phyloP scores from a whole-genome alignment of 345 rosid species.

The Hibiscus mutabilis region DNA sequence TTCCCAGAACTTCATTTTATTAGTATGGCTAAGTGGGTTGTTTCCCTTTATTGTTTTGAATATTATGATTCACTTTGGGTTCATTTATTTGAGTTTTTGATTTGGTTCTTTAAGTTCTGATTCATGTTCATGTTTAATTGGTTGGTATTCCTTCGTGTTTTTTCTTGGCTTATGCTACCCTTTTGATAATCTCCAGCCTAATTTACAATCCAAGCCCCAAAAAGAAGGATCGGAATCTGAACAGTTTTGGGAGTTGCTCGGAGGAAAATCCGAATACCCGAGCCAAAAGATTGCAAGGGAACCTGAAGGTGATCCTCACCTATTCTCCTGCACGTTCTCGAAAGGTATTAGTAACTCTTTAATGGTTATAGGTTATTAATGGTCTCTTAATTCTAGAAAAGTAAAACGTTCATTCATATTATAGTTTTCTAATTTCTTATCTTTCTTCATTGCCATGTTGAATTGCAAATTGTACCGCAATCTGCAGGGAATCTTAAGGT shows the following conservation, averaged over 20 bases:
- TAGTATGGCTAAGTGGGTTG: neutral
- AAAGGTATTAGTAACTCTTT: slow-evolving; percentile 40
- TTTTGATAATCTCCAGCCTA: slow-evolving; percentile 57
- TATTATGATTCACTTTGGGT: neutral
- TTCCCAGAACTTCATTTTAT: slow-evolving; percentile 6
- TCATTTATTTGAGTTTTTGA: neutral
- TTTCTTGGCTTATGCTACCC: slow-evolving; percentile 1
- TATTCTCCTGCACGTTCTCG: slow-evolving; percentile 72
- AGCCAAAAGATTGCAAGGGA: slow-evolving; percentile 63
- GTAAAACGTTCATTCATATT: neutral
- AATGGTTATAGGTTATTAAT: slow-evolving; percentile 8
- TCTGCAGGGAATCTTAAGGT: slow-evolving; percentile 88
- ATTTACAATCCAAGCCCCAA: slow-evolving; percentile 66
- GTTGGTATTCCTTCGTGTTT: slow-evolving; percentile 1
- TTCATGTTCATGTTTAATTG: slow-evolving; percentile 2
- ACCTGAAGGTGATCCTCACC: slow-evolving; percentile 88
- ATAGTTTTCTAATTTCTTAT: slow-evolving; percentile 20
- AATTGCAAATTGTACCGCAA: slow-evolving; percentile 19
- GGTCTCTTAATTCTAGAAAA: slow-evolving; percentile 5
- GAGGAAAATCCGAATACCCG: slow-evolving; percentile 82
- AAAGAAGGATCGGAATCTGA: slow-evolving; percentile 95
- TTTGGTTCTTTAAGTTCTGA: neutral
- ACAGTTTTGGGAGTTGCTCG: slow-evolving; percentile 84
- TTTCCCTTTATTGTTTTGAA: neutral
- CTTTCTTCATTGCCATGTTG: slow-evolving; percentile 19